A percentile compares a stretch with the other conserved stretches of the same genome.
Conservation (phyloP, 805 yeast species). For the Wickerhamomyces bovis region DNA sequence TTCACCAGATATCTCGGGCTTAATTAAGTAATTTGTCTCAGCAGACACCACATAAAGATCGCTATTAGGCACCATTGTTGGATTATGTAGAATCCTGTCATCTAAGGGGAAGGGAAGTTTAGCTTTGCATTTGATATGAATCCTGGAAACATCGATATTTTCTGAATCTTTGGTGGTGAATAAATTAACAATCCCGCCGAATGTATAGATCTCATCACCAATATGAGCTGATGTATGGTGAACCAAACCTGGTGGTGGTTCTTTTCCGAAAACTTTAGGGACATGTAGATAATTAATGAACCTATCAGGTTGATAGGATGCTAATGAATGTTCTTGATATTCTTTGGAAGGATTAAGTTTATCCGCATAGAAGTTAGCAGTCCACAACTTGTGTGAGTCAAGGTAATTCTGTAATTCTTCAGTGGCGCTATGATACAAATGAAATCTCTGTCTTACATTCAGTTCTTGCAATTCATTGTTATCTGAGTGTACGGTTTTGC, state of each 20-base stretch:
- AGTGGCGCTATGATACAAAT: neutral
- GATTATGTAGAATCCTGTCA: conserved; percentile 34
- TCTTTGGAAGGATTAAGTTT: neutral
- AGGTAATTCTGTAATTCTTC: conserved; percentile 1
- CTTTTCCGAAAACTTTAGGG: conserved; percentile 33
- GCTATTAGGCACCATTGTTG: conserved; percentile 35
- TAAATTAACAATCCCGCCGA: conserved; percentile 39
- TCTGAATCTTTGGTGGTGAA: conserved; percentile 19
- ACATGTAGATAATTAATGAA: conserved; percentile 18
- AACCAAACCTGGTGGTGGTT: conserved; percentile 35
- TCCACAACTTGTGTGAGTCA: conserved; percentile 10
- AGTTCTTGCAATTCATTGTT: neutral
- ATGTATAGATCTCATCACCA: conserved; percentile 30
- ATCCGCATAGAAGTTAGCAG: neutral
- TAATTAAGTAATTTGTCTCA: conserved; percentile 32
- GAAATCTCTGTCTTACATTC: neutral
- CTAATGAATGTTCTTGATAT: neutral
- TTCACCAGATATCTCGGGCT: conserved; percentile 31
- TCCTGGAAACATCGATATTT: conserved; percentile 28
- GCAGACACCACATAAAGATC: conserved; percentile 32
- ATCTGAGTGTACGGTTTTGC: neutral
- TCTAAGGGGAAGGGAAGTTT: conserved; percentile 43
- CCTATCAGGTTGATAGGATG: conserved; percentile 2
- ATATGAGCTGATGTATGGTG: conserved; percentile 39
- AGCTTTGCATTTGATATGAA: conserved; percentile 31